Evolutionary conservation across 2,329 filamentous ascomycete species (phyloP).

Genomic region (Penicillium sp.): DNA sequence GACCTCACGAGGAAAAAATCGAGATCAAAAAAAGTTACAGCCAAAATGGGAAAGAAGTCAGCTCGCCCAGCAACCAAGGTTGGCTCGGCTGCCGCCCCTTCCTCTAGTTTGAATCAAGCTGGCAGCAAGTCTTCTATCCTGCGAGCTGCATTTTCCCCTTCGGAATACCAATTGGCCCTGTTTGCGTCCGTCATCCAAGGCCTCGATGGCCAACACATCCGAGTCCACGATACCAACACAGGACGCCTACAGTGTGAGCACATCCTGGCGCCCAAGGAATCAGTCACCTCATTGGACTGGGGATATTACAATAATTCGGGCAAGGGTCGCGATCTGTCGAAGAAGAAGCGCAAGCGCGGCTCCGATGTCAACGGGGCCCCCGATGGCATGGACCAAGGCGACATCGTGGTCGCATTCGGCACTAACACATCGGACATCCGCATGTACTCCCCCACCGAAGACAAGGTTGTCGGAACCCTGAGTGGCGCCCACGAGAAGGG

Average conservation of each 20-base stretch:
- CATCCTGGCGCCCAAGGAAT: slow-evolving; percentile 48
- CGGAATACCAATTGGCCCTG: slow-evolving; percentile 53
- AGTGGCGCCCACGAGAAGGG: slow-evolving; percentile 51
- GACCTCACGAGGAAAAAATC: slow-evolving; percentile 16
- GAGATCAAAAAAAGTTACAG: slow-evolving; percentile 14
- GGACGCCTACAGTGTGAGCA: slow-evolving; percentile 55
- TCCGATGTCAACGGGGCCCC: slow-evolving; percentile 42
- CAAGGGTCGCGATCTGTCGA: slow-evolving; percentile 42
- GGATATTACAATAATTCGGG: slow-evolving; percentile 44
- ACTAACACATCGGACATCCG: slow-evolving; percentile 52
- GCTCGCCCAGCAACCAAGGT: slow-evolving; percentile 46
- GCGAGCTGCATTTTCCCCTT: slow-evolving; percentile 53
- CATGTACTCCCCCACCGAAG: slow-evolving; percentile 53
- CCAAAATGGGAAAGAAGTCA: slow-evolving; percentile 50
- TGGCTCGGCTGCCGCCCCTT: slow-evolving; percentile 45
- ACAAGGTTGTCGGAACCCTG: slow-evolving; percentile 48
- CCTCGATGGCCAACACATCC: slow-evolving; percentile 54
- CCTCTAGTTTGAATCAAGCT: slow-evolving; percentile 38
- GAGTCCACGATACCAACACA: slow-evolving; percentile 54
- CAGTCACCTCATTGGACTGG: slow-evolving; percentile 55
- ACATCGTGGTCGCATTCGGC: slow-evolving; percentile 53
- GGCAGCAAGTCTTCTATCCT: slow-evolving; percentile 51
- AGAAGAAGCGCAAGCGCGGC: slow-evolving; percentile 55
- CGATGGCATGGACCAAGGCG: slow-evolving; percentile 38
- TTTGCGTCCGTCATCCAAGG: slow-evolving; percentile 58